Conservation (phyloP, 2,329 filamentous ascomycete genomes). For the Pestalotiopsis sp. region DNA sequence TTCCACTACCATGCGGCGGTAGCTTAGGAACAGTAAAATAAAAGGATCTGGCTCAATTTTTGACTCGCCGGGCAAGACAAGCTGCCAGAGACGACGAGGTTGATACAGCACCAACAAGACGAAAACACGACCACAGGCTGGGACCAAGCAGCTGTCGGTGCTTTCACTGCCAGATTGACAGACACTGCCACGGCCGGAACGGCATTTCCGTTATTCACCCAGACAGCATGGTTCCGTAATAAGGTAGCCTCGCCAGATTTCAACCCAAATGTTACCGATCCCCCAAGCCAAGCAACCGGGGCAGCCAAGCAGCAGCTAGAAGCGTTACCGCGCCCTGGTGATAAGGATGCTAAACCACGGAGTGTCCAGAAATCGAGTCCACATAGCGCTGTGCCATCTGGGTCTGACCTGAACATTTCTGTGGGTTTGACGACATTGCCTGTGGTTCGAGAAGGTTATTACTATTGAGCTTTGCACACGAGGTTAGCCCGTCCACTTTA, state of each 20-base stretch:
- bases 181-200: neutral
- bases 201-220: neutral
- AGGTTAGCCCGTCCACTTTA: neutral
- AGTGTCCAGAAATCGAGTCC: neutral
- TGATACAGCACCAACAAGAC: neutral
- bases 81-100: neutral
- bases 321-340: neutral
- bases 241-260: neutral
- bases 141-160: neutral
- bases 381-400: neutral
- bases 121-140: neutral
- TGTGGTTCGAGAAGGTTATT: neutral
- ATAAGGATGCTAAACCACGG: neutral
- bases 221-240: neutral
- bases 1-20: neutral
- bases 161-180: neutral
- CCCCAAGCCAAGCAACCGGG: neutral
- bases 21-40: neutral
- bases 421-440: neutral
- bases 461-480: neutral
- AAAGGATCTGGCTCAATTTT: neutral
- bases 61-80: neutral
- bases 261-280: neutral
- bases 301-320: neutral
- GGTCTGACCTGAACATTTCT: neutral